Conservation (phyloP, 2,329 filamentous ascomycete genomes). For the Onygena corvina region DNA sequence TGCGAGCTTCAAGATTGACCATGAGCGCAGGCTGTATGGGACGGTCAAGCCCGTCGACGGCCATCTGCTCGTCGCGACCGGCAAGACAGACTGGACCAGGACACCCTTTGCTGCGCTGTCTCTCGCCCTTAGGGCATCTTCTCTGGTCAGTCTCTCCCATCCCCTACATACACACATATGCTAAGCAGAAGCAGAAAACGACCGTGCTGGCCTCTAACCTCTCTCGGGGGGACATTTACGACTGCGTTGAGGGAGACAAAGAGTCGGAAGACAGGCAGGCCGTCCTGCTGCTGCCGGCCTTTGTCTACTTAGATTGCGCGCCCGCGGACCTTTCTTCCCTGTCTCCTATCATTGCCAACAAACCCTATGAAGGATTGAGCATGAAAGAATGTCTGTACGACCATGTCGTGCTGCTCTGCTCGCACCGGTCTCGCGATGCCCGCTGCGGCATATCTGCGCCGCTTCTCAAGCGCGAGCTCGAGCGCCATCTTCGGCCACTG, state of each 20-base stretch:
- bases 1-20: constrained; percentile 58
- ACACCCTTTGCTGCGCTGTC: too few species aligned
- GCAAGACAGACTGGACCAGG: constrained; percentile 94
- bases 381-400: too few species aligned
- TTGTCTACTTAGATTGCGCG: constrained; percentile 67
- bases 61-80: constrained; percentile 81
- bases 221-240: too few species aligned
- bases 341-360: constrained; percentile 61
- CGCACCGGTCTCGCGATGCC: constrained; percentile 79
- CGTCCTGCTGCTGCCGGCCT: constrained; percentile 75
- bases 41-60: constrained; percentile 75
- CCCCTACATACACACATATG: too few species aligned
- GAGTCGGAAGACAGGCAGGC: constrained; percentile 67
- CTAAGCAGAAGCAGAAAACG: too few species aligned
- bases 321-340: constrained; percentile 61
- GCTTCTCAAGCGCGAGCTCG: constrained; percentile 73
- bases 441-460: constrained; percentile 91
- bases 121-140: too few species aligned
- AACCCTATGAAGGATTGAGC: too few species aligned
- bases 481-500: constrained; percentile 73
- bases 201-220: too few species aligned
- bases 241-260: too few species aligned
- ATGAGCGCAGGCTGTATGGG: constrained; percentile 67
- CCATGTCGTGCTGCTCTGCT: constrained; percentile 84
- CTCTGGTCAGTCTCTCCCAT: too few species aligned